phyloP scores from a whole-genome alignment of 2,329 filamentous ascomycete species.

The Alternaria panax region DNA sequence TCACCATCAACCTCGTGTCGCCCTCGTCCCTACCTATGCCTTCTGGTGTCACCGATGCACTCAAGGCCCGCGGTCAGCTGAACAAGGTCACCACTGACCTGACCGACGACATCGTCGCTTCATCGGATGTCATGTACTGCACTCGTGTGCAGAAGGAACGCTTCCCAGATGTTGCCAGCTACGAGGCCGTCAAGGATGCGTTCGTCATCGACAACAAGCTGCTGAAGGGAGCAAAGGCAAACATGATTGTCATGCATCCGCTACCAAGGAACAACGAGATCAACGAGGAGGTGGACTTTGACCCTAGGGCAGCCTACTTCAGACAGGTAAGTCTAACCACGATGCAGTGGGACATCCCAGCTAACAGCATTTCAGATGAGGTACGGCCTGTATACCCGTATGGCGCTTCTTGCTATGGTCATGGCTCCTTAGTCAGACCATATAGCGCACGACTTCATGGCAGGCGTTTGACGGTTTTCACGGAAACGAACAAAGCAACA shows the following conservation, averaged over 20 bases:
- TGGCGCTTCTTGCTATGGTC: conserved; percentile 94
- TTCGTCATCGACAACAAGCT: conserved; percentile 91
- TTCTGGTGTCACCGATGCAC: conserved; percentile 72
- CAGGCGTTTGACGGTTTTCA: conserved; percentile 19
- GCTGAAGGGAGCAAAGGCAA: conserved; percentile 87
- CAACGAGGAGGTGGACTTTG: conserved; percentile 94
- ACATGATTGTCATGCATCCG: conserved; percentile 95
- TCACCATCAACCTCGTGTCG: conserved; percentile 89
- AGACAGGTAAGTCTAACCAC: conserved; percentile 78
- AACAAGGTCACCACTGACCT: conserved; percentile 77
- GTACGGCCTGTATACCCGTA: conserved; percentile 96
- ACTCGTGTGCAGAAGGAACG: conserved; percentile 96
- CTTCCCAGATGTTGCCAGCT: conserved; percentile 80
- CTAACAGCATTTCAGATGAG: conserved; percentile 76
- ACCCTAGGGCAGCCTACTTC: conserved; percentile 96
- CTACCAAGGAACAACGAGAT: conserved; percentile 93
- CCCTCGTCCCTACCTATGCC: conserved; percentile 82
- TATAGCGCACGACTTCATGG: conserved; percentile 12
- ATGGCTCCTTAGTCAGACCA: conserved; percentile 64
- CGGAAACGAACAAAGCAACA: conserved; percentile 17
- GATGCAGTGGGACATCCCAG: conserved; percentile 1
- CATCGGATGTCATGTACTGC: conserved; percentile 93
- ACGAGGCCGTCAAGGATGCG: conserved; percentile 85
- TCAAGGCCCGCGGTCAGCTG: conserved; percentile 78
- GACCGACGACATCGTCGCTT: conserved; percentile 84